A percentile compares a stretch with the other conserved stretches of the same genome.
Evolutionary conservation across 2,329 filamentous ascomycete species (phyloP).

Genomic region (Diaporthe ilicicola): DNA sequence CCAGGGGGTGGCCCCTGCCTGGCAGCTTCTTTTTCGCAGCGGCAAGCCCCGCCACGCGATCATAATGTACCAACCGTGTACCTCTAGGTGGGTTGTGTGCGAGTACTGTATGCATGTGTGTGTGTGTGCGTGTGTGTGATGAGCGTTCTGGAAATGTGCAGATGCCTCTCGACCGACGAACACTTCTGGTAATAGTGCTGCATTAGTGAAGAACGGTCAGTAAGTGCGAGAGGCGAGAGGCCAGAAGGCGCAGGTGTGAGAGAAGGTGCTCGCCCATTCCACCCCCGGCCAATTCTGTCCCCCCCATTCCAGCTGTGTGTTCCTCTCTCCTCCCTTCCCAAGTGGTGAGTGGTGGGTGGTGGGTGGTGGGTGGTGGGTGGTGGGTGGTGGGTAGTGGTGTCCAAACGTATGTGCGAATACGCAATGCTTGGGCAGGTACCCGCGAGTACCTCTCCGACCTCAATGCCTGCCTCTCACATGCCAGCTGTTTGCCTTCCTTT

Average conservation of each 20-base stretch:
- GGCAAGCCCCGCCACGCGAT: not conserved
- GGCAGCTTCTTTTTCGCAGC: slow-evolving; percentile 4
- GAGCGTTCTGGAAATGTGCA: not conserved
- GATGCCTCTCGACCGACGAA: slow-evolving; percentile 12
- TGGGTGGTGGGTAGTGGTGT: too few species aligned
- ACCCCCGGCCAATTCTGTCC: not conserved
- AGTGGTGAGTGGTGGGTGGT: not conserved
- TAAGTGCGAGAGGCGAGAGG: not conserved
- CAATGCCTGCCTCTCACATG: slow-evolving; percentile 19
- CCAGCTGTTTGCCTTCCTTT: not conserved
- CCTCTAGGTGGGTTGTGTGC: not conserved
- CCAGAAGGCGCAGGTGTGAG: not conserved
- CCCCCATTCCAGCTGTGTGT: slow-evolving; percentile 6
- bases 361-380: too few species aligned
- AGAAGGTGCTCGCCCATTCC: not conserved
- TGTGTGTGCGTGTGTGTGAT: not conserved
- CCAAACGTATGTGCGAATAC: not conserved
- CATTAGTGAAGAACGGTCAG: not conserved
- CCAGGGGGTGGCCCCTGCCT: not conserved
- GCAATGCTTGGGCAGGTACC: not conserved
- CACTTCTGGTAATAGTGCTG: slow-evolving; percentile 10
- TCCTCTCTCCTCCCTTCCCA: not conserved
- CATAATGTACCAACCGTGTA: not conserved
- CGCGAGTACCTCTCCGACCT: not conserved
- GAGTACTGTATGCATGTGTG: too few species aligned